Base-by-base conservation (phyloP, 495 filamentous ascomycete genomes). In the Penicillium paradoxum region DNA sequence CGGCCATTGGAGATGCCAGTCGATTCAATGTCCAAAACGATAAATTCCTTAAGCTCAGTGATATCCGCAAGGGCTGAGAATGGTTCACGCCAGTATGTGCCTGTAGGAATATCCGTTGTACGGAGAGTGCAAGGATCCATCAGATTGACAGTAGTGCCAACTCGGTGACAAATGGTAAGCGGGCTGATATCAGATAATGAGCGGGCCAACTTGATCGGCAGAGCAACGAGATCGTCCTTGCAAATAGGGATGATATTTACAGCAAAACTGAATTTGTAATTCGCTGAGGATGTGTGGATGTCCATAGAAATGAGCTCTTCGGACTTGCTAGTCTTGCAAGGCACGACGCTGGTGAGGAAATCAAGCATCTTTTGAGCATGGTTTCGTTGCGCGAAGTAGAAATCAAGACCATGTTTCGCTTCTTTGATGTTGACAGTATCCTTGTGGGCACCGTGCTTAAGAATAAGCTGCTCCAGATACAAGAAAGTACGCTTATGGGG, bases 371-470 rank as follows among this genome's bases (percentile, higher is more conserved):
- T 91, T 54, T 96, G 90, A 4, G 92, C 93, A 54, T 95, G 88
- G 61, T 96, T 97, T 52, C 90, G 76, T 36, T 88, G 84, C 0
- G 87, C 75, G 63, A 88, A 99, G 77, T 83, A 97, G 68, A 99
- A 99, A 65, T 99, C 95, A 40, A 99, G 80, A 17, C 95, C 95
- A 61, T 96, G 86, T 65, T 87, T 89, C 8, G 86, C 85, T 63
- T 98, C 93, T 62, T 95, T 96, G 69, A 98, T 97, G 68, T 96
- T 97, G 66, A 95, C 87, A 1, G 91, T 89, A 55, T 99, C 91
- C 56, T 83, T 84, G 66, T 99, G 93, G 2, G 92, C 93, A 25
- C 81, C 81, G 63, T 96, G 87, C 73, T 95, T 96, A 25, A 99
- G 75, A 66, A 99, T 96, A 22, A 97, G 77, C 71, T 99, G 95